Evolutionary conservation across 2,329 filamentous ascomycete species (phyloP).

Genomic region (Aspergillus calidoustus): DNA sequence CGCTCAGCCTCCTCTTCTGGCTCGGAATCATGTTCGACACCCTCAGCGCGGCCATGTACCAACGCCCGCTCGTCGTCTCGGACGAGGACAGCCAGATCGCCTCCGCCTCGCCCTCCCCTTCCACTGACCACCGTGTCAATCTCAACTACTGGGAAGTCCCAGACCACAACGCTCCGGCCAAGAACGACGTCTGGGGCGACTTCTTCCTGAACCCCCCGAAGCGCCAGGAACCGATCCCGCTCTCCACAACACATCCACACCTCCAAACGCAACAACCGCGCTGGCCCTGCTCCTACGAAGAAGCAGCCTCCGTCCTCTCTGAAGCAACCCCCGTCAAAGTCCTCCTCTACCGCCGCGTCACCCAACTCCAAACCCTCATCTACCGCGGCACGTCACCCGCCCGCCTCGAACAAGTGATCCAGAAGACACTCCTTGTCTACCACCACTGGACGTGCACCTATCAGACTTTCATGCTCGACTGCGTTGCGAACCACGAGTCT

Average conservation of each 20-base stretch:
- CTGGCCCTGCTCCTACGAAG: constrained; percentile 11
- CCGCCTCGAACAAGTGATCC: constrained; percentile 6
- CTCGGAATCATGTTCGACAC: constrained; percentile 65
- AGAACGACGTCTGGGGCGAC: constrained; percentile 10
- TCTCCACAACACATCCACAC: no score
- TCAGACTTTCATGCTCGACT: constrained; percentile 7
- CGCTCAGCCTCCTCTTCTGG: constrained; percentile 62
- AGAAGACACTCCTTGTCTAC: constrained; percentile 1
- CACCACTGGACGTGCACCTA: constrained; percentile 8
- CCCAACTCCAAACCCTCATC: constrained; percentile 12
- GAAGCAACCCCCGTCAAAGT: constrained; percentile 12
- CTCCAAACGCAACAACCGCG: not conserved
- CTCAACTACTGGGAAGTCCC: constrained; percentile 3
- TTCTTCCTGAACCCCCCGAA: not conserved
- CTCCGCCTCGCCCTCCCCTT: not conserved
- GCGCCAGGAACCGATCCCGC: not conserved
- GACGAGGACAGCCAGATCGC: constrained; percentile 12
- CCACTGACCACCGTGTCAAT: not conserved
- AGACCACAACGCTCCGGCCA: no score
- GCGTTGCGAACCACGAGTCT: constrained; percentile 2
- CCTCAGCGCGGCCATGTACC: constrained; percentile 58
- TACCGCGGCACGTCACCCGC: not conserved
- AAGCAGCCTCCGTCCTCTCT: constrained; percentile 3
- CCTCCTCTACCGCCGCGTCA: constrained; percentile 11
- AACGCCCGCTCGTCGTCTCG: constrained; percentile 23